Base-by-base conservation (phyloP, 2,329 filamentous ascomycete species). In the Microascus cirrosus region DNA sequence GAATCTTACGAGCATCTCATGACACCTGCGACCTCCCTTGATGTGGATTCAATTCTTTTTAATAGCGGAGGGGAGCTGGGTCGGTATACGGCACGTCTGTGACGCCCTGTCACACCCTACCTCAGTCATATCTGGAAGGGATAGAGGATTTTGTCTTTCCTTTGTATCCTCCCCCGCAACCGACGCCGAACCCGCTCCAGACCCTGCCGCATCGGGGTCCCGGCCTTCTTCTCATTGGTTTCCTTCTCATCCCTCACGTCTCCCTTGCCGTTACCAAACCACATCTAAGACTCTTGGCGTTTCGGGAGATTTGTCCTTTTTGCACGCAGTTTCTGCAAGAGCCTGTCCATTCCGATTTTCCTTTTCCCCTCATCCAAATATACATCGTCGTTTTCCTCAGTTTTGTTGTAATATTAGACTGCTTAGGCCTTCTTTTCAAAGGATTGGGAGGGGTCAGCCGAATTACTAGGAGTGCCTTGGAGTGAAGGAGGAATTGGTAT, bases 351-450 rank as follows among this genome's bases (percentile, higher is more conserved):
- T 3, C 15, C n/a, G 39, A 3, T 45, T 45, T 15, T 45, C n/a
- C n/a, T n/a, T 45, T 18, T 45, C 39, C 39, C 39, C 39, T 18
- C 1, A 15, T 18, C n/a, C 18, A 15, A n/a, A 45, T 45, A 45
- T 45, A 45, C 39, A n/a, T 45, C 13, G 15, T 45, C 15, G 15
- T 45, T 45, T 12, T 18, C 39, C 39, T 45, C 15, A n/a, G 18
- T 45, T 15, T 45, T 42, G 25, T 56, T 53, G 48, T 53, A 56
- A 53, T 53, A 59, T 56, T 42, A 56, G 53, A 24, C 35, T 53
- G 39, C 22, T 39, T 25, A 24, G 34, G 22, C 18, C 28, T 53
- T 59, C 34, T 36, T 42, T 34, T 53, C 20, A 8, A 8, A 8
- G 20, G 45, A 7, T 24, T 22, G 7, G 45, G n/a, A 22, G 45